Base-by-base conservation (phyloP, 495 filamentous ascomycete genomes). In the Clavariopsis aquatica region DNA sequence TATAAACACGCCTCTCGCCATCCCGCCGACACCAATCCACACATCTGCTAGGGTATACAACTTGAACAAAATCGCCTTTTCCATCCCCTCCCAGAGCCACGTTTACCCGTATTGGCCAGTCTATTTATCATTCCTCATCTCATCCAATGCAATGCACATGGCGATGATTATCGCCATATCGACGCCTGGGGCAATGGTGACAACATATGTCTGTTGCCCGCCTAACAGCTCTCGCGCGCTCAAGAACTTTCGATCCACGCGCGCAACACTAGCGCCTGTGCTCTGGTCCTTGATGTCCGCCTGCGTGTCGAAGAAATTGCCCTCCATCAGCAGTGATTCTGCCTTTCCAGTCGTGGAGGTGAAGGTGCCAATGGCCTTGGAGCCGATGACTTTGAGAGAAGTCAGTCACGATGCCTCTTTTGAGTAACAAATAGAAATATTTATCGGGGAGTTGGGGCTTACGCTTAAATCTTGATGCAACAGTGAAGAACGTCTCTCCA, bases 131-230 rank as follows among this genome's bases (percentile, higher is more conserved):
- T 65, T 65, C 20, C 82, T 81, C 78, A 81, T 84, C 77, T 87
- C 83, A 52, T 87, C 85, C 58, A 88, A 76, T 53, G 80, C 82
- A 49, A 87, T 83, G 65, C 81, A 85, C 71, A 87, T 77, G 1
- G 84, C 84, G 1, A 78, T 82, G 41, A 88, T 78, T 27, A 88
- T 63, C 3, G 83, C 79, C 67, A 84, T 76, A 58, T 88, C 85
- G 1, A 84, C 83, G 6, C 80, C 80, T 0, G 84, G 82, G 5
- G 86, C 86, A n/a, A 87, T 76, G 9, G 77, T 75, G 17, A 87
- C 77, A 1, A 74, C 79, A 57, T 88, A 88, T 9, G 82, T 86
- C 72, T 87, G 83, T 71, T 85, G 79, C 1, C 79, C 84, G 41
- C 78, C 79, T 5, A 85, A 47, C 20, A 85, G 62, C 59, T 87